Evolutionary conservation across 2,329 filamentous ascomycete genomes (phyloP).

Genomic region (Berkeleyomyces rouxiae): DNA sequence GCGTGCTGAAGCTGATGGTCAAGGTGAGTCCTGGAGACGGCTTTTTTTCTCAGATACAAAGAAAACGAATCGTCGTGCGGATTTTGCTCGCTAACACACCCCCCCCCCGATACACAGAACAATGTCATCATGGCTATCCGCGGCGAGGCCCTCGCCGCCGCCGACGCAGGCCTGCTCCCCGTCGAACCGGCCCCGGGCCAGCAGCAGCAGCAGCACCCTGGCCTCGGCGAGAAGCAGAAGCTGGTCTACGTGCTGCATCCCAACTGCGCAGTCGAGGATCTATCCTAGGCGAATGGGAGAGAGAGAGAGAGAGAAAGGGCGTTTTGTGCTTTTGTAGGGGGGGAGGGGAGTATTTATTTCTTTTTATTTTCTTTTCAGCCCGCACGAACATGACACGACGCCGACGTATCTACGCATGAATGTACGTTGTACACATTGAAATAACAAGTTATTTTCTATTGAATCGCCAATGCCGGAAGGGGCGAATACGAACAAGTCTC

Average conservation of each 20-base stretch:
- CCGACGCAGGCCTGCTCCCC: slow-evolving; percentile 25
- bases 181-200: slow-evolving; percentile 20
- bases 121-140: slow-evolving; percentile 74
- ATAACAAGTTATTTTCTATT: no score
- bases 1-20: slow-evolving; percentile 90
- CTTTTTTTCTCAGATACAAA: background rate
- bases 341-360: background rate
- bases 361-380: background rate
- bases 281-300: slow-evolving; percentile 16
- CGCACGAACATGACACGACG: no score
- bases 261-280: slow-evolving; percentile 70
- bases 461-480: no score
- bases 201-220: background rate
- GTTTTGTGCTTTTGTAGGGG: no score
- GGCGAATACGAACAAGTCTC: no score
- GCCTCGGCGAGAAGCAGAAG: slow-evolving; percentile 22
- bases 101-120: slow-evolving; percentile 35
- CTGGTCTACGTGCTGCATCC: slow-evolving; percentile 83
- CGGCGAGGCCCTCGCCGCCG: slow-evolving; percentile 39
- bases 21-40: slow-evolving; percentile 45
- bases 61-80: slow-evolving; percentile 12
- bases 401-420: no score
- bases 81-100: slow-evolving; percentile 26
- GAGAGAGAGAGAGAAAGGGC: background rate
- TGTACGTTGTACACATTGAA: no score